Evolutionary conservation across 352 stramenopile genomes (phyloP), one percentile per base, ranked within the genome.

Genomic region (Phytophthora pseudosyringae): DNA sequence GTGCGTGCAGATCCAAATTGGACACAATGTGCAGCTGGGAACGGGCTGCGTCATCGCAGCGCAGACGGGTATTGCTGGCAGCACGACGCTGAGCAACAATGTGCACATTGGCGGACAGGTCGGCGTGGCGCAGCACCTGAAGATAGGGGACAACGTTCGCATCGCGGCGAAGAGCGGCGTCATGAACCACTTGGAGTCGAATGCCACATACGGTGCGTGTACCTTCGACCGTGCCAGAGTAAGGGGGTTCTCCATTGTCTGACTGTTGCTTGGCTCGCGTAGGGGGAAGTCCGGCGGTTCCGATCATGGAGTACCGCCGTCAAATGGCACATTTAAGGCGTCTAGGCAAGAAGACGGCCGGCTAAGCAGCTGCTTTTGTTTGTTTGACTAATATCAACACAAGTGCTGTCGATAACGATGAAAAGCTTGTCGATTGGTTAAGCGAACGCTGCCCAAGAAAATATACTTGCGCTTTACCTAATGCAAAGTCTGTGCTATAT

Each of bases 131-230:
- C 88, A 96, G 67, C 88, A 96, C 43, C 54, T 96, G 6, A 62
- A 38, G 10, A 92, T 96, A 32, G 86, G 88, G 10, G 76, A 91
- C 68, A 92, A 92, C 47, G 86, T 93, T 33, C 86, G 86, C 33
- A 96, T 96, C 50, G 86, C 88, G 4, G 88, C 86, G 15, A 95
- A 95, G 61, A 94, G 86, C 33, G 88, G 88, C 16, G 88, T 96
- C 21, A 92, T 94, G 81, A 78, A 88, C 61, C 31, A 94, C 35
- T 49, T 96, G 2, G 54, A 69, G 3, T 53, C 73, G n/a, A 69
- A 81, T 32, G 62, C 65, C 18, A 90, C 80, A 7, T 94, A 90
- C 49, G 86, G 83, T 89, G 66, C 12, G 51, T 53, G 2, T 21
- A 5, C 21, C 16, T 26, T 44, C 8, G 4, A 21, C 41, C 11